phyloP scores from a whole-genome alignment of 495 filamentous ascomycete genomes.

The Niebla homalea region DNA sequence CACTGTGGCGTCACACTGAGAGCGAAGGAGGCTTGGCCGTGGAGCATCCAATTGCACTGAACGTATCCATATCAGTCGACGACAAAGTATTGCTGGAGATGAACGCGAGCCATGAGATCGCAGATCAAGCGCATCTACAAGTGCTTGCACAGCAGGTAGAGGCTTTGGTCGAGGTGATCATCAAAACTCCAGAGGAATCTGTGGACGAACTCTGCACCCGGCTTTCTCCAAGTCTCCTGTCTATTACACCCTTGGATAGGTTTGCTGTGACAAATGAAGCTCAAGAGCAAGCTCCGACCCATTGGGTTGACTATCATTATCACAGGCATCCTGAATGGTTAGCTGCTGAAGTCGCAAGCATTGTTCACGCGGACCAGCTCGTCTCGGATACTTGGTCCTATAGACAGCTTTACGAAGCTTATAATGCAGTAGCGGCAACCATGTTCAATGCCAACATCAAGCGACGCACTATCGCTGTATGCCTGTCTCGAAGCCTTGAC shows the following conservation, averaged over 20 bases:
- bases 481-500: conserved; percentile 28
- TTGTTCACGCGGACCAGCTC: conserved; percentile 17
- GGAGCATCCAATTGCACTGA: conserved; percentile 27
- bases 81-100: conserved; percentile 19
- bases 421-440: conserved; percentile 28
- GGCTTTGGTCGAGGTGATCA: conserved; percentile 18
- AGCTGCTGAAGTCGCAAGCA: conserved; percentile 30
- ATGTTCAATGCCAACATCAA: conserved; percentile 22
- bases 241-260: conserved; percentile 15
- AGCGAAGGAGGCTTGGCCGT: conserved; percentile 22
- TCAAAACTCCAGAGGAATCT: conserved; percentile 17
- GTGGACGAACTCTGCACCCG: conserved; percentile 10
- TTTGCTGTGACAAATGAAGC: conserved; percentile 15
- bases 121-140: conserved; percentile 18
- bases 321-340: conserved; percentile 24
- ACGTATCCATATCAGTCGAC: conserved; percentile 14
- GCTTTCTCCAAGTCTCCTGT: conserved; percentile 17
- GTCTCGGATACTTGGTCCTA: conserved; percentile 29
- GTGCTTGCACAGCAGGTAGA: conserved; percentile 23
- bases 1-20: conserved; percentile 17
- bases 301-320: conserved; percentile 27
- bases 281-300: conserved; percentile 14
- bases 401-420: conserved; percentile 23
- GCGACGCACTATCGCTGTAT: conserved; percentile 31
- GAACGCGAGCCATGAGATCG: conserved; percentile 16